Conservation (phyloP, 257 asterid species). For the Cinchona pubescens region DNA sequence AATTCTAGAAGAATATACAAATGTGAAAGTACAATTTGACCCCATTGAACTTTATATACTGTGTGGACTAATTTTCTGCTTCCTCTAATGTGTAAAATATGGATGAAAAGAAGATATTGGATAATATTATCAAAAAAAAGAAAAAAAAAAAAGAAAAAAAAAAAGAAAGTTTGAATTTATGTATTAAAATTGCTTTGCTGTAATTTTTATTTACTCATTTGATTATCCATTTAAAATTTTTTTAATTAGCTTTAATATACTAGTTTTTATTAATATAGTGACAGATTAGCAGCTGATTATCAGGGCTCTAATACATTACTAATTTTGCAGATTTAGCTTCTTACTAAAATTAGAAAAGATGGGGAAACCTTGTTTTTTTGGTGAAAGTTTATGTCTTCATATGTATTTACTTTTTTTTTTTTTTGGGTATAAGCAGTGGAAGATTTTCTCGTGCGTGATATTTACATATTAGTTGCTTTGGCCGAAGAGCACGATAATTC, state of each 20-base stretch:
- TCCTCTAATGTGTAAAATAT: too few relatives aligned
- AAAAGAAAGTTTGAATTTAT: background rate
- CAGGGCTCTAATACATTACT: too few relatives aligned
- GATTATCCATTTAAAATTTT: background rate
- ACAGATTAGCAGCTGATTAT: too few relatives aligned
- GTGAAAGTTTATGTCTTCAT: background rate
- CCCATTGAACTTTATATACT: too few relatives aligned
- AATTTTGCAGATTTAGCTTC: too few relatives aligned
- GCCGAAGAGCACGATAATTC: slow-evolving; percentile 42
- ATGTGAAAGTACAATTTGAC: too few relatives aligned
- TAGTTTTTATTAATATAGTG: too few relatives aligned
- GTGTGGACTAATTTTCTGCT: too few relatives aligned
- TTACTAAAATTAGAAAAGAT: too few relatives aligned
- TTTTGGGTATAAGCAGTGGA: slow-evolving; percentile 64
- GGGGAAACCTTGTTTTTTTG: background rate
- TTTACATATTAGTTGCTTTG: slow-evolving; percentile 44
- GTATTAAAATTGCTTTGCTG: background rate
- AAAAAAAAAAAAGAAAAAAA: background rate
- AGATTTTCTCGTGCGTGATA: slow-evolving; percentile 71
- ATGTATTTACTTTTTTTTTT: background rate
- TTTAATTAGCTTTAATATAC: too few relatives aligned
- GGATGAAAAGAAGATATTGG: background rate
- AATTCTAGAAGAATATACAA: too few relatives aligned
- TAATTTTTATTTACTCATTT: background rate
- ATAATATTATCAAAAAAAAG: too few relatives aligned